phyloP scores from a whole-genome alignment of 2,329 filamentous ascomycete genomes.

The Cercospora brassicicola region DNA sequence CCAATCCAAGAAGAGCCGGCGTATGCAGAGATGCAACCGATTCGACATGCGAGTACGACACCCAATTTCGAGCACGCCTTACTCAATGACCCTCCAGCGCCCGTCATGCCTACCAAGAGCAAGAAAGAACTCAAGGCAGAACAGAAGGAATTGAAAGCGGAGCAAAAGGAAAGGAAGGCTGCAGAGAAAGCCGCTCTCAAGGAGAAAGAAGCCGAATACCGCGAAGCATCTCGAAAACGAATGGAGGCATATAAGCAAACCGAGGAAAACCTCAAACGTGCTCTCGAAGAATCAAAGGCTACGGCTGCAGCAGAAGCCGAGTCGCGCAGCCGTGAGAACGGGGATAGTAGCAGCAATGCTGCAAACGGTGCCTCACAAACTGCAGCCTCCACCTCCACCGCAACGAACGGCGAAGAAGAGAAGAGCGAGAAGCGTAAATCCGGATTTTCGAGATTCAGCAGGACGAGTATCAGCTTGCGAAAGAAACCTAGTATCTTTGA shows the following conservation, averaged over 20 bases:
- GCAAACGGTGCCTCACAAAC: background rate
- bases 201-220: constrained; percentile 42
- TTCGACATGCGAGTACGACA: constrained; percentile 68
- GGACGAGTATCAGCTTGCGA: constrained; percentile 7
- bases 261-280: constrained; percentile 64
- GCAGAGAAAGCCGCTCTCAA: constrained; percentile 60
- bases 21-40: constrained; percentile 50
- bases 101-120: constrained; percentile 55
- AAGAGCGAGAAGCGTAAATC: constrained; percentile 29
- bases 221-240: constrained; percentile 44
- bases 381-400: background rate
- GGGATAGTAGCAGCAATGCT: constrained; percentile 27
- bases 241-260: constrained; percentile 59
- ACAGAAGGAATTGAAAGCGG: constrained; percentile 60
- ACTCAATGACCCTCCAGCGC: constrained; percentile 48
- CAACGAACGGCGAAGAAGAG: constrained; percentile 49
- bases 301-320: constrained; percentile 58
- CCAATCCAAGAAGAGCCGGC: constrained; percentile 15
- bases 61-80: constrained; percentile 44
- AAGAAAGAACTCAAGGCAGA: constrained; percentile 65
- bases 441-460: constrained; percentile 13
- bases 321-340: constrained; percentile 24
- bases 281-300: constrained; percentile 66
- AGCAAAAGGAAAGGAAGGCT: constrained; percentile 60
- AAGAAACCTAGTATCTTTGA: constrained; percentile 11